Evolutionary conservation across 2,329 filamentous ascomycete genomes (phyloP).

Genomic region (Myriosclerotinia scirpicola): DNA sequence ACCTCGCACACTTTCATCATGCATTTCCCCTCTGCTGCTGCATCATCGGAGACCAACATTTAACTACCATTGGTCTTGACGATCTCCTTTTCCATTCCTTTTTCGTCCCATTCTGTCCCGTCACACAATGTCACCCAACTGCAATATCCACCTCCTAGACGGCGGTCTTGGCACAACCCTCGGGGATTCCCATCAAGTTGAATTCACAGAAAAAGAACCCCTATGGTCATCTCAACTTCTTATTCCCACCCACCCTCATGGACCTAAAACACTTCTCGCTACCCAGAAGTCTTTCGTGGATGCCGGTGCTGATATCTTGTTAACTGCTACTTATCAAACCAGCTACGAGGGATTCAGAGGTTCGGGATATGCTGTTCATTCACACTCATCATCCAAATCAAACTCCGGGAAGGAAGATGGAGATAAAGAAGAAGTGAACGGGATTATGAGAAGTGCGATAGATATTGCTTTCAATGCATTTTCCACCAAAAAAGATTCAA

Average conservation of each 20-base stretch:
- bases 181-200: slow-evolving; percentile 54
- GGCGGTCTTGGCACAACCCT: slow-evolving; percentile 68
- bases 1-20: neutral
- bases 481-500: slow-evolving; percentile 12
- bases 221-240: slow-evolving; percentile 69
- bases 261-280: slow-evolving; percentile 15
- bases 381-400: neutral
- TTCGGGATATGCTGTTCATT: slow-evolving; percentile 17
- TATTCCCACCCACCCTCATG: slow-evolving; percentile 47
- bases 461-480: slow-evolving; percentile 42
- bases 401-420: neutral
- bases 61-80: neutral
- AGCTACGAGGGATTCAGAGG: slow-evolving; percentile 54
- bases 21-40: neutral
- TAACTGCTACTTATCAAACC: slow-evolving; percentile 68
- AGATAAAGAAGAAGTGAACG: slow-evolving; percentile 44
- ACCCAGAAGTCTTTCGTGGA: slow-evolving; percentile 38
- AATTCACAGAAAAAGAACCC: slow-evolving; percentile 55
- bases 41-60: neutral
- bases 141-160: slow-evolving; percentile 53
- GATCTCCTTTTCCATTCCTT: neutral
- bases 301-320: slow-evolving; percentile 60
- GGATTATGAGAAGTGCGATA: slow-evolving; percentile 46
- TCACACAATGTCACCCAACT: slow-evolving; percentile 1
- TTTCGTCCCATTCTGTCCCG: neutral